Base-by-base conservation (phyloP, 1,284 basidiomycete genomes). In the Naganishia sp. region DNA sequence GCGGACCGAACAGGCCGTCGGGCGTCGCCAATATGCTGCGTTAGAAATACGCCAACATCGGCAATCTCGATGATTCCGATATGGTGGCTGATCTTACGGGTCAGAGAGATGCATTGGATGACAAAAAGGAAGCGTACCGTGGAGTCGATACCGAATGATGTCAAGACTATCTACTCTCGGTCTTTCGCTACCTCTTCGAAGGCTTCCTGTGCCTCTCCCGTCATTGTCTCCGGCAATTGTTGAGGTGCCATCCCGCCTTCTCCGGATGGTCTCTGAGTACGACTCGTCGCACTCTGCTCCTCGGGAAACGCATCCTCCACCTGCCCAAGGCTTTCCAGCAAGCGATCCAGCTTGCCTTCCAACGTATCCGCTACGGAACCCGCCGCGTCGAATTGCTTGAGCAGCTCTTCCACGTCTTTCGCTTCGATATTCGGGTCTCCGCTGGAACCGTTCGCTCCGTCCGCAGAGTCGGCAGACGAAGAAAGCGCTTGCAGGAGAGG, bases 371-470 rank as follows among this genome's bases (percentile, higher is more conserved):
- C 79, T 17, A 78, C 78, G 17, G 69, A 67, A 31, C 72, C 77
- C 2, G 79, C 79, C 21, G 74, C 75, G 21, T 81, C 78, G 61
- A 81, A 69, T 70, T 78, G 75, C 50, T 49, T 66, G 43, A 81
- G 61, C 3, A 81, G 71, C 21, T 73, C 74, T 56, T 72, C 70
- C 9, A 79, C 68, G 49, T 75, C 68, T 41, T 65, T 47, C 13
- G 28, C 32, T 35, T 47, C 43, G 25, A 51, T 60, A 7, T 32
- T 39, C 9, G 49, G 39, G 45, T 47, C 43, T 9, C 35, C 18
- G 18, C 32, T n/a, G 11, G 52, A n/a, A 6, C 21, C 49, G 18
- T 50, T 21, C 32, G 35, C n/a, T 7, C 17, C 31, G 35, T 41
- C 23, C 17, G 73, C 73, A 45, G 66, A 45, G 31, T 21, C 41